These are phyloP conservation scores for Dothideomycetes sp. DNA, from an alignment of 2,329 filamentous ascomycete species.

Conservation along the genomic window DNA sequence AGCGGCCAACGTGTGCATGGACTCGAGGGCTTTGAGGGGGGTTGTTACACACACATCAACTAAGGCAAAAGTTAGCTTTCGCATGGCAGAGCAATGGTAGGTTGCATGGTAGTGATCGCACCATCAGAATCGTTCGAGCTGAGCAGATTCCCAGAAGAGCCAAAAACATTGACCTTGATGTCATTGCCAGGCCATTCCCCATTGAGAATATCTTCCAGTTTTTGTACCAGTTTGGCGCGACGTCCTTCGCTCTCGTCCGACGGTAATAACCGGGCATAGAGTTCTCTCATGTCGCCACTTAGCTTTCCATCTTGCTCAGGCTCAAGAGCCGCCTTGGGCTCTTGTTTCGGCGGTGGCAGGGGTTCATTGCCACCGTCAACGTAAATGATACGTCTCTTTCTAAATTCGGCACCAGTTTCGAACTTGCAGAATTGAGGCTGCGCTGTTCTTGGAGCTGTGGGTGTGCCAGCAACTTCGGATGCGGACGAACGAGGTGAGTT, in stretches of 20 bases:
- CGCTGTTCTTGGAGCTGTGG: conserved; percentile 56
- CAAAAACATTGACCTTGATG: conserved; percentile 88
- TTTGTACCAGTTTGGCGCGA: conserved; percentile 67
- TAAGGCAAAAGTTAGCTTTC: conserved; percentile 32
- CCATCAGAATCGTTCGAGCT: conserved; percentile 95
- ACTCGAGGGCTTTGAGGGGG: conserved; percentile 74
- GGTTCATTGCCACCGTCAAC: conserved; percentile 66
- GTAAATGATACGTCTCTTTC: conserved; percentile 83
- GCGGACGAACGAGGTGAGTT: conserved; percentile 86
- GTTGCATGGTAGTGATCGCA: conserved; percentile 36
- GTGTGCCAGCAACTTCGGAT: conserved; percentile 71
- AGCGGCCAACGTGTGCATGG: conserved; percentile 82
- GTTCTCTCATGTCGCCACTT: conserved; percentile 70
- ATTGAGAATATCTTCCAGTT: conserved; percentile 81
- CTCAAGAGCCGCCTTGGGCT: conserved; percentile 60
- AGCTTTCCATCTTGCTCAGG: conserved; percentile 66
- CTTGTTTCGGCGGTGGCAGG: conserved; percentile 59
- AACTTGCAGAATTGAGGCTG: conserved; percentile 64
- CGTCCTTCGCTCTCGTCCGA: conserved; percentile 69
- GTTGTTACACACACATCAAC: conserved; percentile 98
- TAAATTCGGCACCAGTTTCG: conserved; percentile 75
- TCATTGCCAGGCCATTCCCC: conserved; percentile 84
- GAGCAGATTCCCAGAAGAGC: conserved; percentile 91
- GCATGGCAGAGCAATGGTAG: neutral
- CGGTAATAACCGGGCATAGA: conserved; percentile 79